These are phyloP conservation scores for Paraconiothyrium sp. DNA, from an alignment of 2,329 filamentous ascomycete genomes.

Conservation along the genomic window DNA sequence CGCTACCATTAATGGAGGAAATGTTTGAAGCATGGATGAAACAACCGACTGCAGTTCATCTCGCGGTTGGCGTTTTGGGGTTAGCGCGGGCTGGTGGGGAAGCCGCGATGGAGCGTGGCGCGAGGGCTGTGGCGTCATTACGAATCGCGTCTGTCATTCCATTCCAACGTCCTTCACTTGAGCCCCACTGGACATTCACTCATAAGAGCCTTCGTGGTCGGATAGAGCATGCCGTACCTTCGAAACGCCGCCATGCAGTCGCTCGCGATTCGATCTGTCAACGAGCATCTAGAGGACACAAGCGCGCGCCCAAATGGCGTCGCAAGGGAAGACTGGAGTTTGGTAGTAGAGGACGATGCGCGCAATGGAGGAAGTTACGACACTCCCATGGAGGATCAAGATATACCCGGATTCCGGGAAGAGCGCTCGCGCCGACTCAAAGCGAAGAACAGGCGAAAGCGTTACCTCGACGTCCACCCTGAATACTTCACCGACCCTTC, in stretches of 20 bases:
- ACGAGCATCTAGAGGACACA: conserved; percentile 17
- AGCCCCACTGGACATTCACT: not conserved
- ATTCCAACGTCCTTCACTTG: not conserved
- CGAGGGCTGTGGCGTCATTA: conserved; percentile 39
- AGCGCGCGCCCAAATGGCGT: conserved; percentile 11
- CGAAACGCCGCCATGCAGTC: conserved; percentile 34
- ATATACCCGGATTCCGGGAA: conserved; percentile 28
- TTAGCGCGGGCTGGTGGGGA: conserved; percentile 22
- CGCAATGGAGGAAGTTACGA: conserved; percentile 20
- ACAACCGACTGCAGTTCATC: conserved; percentile 41
- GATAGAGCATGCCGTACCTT: conserved; percentile 40
- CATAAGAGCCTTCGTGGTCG: not conserved
- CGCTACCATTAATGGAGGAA: conserved; percentile 23
- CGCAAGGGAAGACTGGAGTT: not conserved
- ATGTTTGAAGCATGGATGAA: conserved; percentile 47
- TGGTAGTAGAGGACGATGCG: conserved; percentile 3
- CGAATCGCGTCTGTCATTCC: conserved; percentile 14
- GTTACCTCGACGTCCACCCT: conserved; percentile 77
- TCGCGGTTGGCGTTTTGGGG: conserved; percentile 31
- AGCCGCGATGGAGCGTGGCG: conserved; percentile 21
- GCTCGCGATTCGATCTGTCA: conserved; percentile 34
- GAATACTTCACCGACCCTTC: conserved; percentile 72
- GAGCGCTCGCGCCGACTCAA: conserved; percentile 56
- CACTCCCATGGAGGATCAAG: conserved; percentile 26
- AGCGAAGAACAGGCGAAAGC: conserved; percentile 78